Conservation (phyloP, 2,329 filamentous ascomycete species). For the Sporothrix humicola region DNA sequence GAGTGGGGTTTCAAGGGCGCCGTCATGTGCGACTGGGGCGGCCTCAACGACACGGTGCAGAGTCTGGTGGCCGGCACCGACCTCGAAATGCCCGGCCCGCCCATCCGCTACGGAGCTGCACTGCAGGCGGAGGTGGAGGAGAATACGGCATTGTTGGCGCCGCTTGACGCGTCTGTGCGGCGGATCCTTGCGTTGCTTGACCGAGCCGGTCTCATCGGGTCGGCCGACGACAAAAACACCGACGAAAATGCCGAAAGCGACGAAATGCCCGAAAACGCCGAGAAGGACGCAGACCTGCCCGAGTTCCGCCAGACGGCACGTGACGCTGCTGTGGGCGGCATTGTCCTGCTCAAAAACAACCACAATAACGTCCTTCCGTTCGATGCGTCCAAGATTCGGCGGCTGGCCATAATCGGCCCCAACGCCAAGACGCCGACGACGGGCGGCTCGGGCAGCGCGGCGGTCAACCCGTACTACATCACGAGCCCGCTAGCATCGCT, state of each 20-base stretch:
- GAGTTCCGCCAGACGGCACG: constrained; percentile 37
- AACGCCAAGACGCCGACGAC: constrained; percentile 37
- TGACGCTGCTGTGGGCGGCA: constrained; percentile 39
- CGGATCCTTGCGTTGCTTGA: constrained; percentile 30
- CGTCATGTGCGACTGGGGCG: constrained; percentile 60
- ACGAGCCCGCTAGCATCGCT: constrained; percentile 36
- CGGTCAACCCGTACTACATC: constrained; percentile 38
- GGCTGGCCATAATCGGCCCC: constrained; percentile 38
- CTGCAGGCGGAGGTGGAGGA: constrained; percentile 34
- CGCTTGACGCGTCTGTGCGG: neutral
- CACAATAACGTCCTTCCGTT: constrained; percentile 39
- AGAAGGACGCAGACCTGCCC: constrained; percentile 35
- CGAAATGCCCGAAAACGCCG: constrained; percentile 10
- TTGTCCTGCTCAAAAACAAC: constrained; percentile 40
- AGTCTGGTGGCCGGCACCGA: constrained; percentile 43
- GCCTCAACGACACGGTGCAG: constrained; percentile 35
- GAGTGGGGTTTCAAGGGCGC: constrained; percentile 67
- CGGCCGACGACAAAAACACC: neutral
- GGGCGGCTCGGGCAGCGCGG: constrained; percentile 40
- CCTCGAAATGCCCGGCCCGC: constrained; percentile 46
- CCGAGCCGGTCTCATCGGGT: constrained; percentile 24
- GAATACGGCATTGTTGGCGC: neutral
- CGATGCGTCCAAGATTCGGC: constrained; percentile 14
- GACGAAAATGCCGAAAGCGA: constrained; percentile 17
- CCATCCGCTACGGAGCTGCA: constrained; percentile 36